Evolutionary conservation across 257 asterid genomes (phyloP).

Genomic region (Capsicum rhomboideum): DNA sequence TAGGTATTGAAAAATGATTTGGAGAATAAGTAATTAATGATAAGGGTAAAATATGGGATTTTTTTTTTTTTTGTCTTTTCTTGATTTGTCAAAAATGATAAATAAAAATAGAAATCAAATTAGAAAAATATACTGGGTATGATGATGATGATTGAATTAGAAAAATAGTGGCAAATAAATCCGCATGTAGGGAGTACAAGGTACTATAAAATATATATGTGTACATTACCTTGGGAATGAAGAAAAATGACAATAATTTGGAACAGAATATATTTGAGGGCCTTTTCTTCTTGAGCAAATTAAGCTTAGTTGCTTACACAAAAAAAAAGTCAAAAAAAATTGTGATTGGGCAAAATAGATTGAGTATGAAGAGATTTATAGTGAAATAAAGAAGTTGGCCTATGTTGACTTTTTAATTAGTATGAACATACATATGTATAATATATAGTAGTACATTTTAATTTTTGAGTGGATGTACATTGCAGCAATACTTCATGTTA

Average conservation of each 20-base stretch:
- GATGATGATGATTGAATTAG: too few species aligned
- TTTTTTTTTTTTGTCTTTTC: too few species aligned
- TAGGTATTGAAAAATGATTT: too few species aligned
- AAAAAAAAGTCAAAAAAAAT: not conserved
- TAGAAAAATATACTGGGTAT: too few species aligned
- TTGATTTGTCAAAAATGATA: too few species aligned
- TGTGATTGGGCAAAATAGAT: constrained; percentile 1
- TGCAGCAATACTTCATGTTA: constrained; percentile 24
- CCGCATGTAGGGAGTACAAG: too few species aligned
- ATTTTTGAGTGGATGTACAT: constrained; percentile 11
- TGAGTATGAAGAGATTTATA: constrained; percentile 27
- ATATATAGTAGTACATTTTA: not conserved
- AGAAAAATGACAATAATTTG: not conserved
- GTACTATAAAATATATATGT: too few species aligned
- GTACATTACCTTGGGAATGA: not conserved
- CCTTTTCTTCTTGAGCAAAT: constrained; percentile 71
- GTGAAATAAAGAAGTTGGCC: constrained; percentile 9
- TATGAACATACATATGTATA: constrained; percentile 1
- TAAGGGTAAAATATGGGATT: too few species aligned
- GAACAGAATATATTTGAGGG: not conserved
- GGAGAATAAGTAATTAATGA: too few species aligned
- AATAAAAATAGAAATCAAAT: too few species aligned
- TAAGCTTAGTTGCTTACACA: constrained; percentile 13
- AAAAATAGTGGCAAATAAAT: too few species aligned
- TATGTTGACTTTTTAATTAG: constrained; percentile 40